These are phyloP conservation scores for Kwoniella pini DNA, from an alignment of 768 basidiomycete species.

Conservation along the genomic window DNA sequence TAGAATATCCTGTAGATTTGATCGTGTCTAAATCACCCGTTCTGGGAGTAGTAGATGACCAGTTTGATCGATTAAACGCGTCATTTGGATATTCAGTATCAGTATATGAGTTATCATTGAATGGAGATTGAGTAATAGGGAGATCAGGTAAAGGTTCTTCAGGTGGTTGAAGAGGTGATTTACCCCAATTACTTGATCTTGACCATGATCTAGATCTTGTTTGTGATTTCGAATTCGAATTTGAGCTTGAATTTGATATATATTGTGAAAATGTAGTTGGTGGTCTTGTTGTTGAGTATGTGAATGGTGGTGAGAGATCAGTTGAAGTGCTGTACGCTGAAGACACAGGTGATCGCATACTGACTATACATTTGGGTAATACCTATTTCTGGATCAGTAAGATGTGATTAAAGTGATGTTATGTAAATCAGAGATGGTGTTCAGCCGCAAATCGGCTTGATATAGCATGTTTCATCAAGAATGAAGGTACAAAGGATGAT, in stretches of 20 bases:
- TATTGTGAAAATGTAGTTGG: conserved; percentile 31
- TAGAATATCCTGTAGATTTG: neutral
- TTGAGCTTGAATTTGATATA: neutral
- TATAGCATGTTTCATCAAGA: neutral
- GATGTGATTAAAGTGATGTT: too few species aligned
- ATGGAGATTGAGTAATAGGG: neutral
- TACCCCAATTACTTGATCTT: neutral
- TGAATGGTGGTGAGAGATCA: conserved; percentile 32
- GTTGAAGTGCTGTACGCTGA: conserved; percentile 22
- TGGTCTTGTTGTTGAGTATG: conserved; percentile 40
- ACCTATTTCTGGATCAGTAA: too few species aligned
- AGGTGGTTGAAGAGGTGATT: conserved; percentile 3
- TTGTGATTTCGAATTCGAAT: neutral
- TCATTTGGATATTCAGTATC: neutral
- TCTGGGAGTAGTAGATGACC: neutral
- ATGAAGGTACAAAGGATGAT: conserved; percentile 26
- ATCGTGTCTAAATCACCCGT: neutral
- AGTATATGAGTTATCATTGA: neutral
- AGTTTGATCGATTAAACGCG: neutral
- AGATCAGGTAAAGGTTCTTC: conserved; percentile 3
- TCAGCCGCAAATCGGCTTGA: too few species aligned
- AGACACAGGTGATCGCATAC: neutral
- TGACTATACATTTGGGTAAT: neutral
- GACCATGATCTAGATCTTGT: neutral
- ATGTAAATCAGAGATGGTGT: too few species aligned